Base-by-base conservation (phyloP, 2,329 filamentous ascomycete species). In the Neophaeococcomyces mojaviensis region DNA sequence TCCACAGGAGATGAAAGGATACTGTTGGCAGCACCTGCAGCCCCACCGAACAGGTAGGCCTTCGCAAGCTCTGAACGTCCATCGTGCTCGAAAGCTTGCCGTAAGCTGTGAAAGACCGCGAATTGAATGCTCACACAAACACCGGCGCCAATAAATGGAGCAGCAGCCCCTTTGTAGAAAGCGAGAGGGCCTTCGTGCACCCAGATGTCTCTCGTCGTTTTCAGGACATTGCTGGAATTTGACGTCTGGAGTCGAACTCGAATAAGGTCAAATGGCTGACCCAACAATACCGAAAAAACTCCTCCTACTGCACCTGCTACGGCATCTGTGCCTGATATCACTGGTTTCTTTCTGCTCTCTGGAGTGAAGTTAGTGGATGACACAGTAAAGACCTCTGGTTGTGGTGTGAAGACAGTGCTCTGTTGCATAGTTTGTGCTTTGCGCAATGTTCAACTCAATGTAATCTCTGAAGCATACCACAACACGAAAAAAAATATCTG, bases 281-380 rank as follows among this genome's bases (percentile, higher is more conserved):
- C 36, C 9, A 39, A 0, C 74, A 76, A 56, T 70, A 70, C 20
- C 70, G 70, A 19, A 62, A 78, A 0, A 70, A 71, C 12, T 18
- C 36, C 36, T 39, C 36, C 36, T 5, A 18, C 20, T 5, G 36
- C 36, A 10, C 36, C 36, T 19, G 36, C 36, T 7, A 39, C 5
- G 19, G 36, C 36, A 39, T 39, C 36, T 22, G 9, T 18, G 36
- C 36, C 36, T 39, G 19, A 39, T 39, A 22, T 39, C n/a, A n/a
- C n/a, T n/a, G n/a, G n/a, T n/a, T n/a, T n/a, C n/a, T n/a, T n/a
- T n/a, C n/a, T n/a, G n/a, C n/a, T n/a, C n/a, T n/a, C n/a, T n/a
- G n/a, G n/a, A n/a, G n/a, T n/a, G n/a, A n/a, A n/a, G n/a, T n/a
- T n/a, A n/a, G n/a, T n/a, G n/a, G n/a, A n/a, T n/a, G n/a, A n/a